Conservation (phyloP, 1,284 basidiomycete species). For the Ustilago vetiveriae region DNA sequence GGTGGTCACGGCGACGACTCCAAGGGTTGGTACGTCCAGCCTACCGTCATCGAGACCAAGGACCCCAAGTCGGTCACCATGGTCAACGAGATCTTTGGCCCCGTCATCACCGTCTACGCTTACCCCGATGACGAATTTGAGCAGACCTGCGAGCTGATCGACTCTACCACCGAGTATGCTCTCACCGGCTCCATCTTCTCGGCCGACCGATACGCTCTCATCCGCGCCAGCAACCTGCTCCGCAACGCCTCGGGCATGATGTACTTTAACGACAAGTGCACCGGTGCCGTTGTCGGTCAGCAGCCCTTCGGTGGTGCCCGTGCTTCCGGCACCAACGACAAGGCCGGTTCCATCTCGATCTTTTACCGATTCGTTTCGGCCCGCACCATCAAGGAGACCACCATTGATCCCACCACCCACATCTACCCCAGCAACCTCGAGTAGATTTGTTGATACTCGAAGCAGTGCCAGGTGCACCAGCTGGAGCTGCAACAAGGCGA, state of each 20-base stretch:
- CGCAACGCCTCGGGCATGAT: constrained; percentile 66
- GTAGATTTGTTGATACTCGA: constrained; percentile 18
- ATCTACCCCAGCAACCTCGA: constrained; percentile 64
- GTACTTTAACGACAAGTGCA: constrained; percentile 73
- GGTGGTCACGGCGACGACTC: constrained; percentile 87
- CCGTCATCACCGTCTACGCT: constrained; percentile 82
- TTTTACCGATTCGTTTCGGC: constrained; percentile 74
- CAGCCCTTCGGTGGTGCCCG: constrained; percentile 96
- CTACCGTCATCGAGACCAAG: constrained; percentile 92
- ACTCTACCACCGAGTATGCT: constrained; percentile 86
- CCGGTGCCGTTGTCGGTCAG: constrained; percentile 80
- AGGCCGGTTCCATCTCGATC: constrained; percentile 89
- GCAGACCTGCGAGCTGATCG: constrained; percentile 85
- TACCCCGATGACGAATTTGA: constrained; percentile 74
- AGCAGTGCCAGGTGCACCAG: constrained; percentile 4
- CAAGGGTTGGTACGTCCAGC: constrained; percentile 91
- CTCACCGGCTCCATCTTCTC: constrained; percentile 70
- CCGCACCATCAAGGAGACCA: constrained; percentile 93
- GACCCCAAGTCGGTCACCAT: constrained; percentile 91
- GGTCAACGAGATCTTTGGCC: constrained; percentile 96
- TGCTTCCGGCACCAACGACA: constrained; percentile 96
- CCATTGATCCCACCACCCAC: constrained; percentile 56
- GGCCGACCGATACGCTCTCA: constrained; percentile 62
- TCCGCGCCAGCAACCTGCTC: constrained; percentile 63
- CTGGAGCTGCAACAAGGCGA: not conserved